These are phyloP conservation scores for Lichina pygmaea DNA, from an alignment of 495 filamentous ascomycete species.

Conservation along the genomic window DNA sequence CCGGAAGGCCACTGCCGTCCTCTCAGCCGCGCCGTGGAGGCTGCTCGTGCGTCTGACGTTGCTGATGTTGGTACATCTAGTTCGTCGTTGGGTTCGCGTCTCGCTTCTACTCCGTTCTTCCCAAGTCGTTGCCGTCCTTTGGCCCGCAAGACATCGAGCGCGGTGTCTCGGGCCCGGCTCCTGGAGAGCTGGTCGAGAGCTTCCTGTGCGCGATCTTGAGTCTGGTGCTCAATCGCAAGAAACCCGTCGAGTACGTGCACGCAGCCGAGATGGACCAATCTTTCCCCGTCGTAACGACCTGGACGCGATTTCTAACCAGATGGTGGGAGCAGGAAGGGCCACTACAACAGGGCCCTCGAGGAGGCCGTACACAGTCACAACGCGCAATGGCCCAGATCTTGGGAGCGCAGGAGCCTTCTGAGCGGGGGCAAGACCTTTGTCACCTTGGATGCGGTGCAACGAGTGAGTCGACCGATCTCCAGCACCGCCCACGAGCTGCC, in stretches of 20 bases:
- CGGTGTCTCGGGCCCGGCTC: constrained; percentile 48
- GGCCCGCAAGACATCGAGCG: constrained; percentile 87
- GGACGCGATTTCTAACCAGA: not conserved
- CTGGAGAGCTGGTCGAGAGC: constrained; percentile 62
- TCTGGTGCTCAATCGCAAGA: constrained; percentile 82
- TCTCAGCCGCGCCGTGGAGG: constrained; percentile 11
- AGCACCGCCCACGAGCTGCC: constrained; percentile 3
- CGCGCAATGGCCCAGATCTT: constrained; percentile 67
- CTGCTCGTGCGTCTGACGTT: constrained; percentile 10
- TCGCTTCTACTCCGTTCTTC: constrained; percentile 71
- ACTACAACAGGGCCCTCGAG: constrained; percentile 79
- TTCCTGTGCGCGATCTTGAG: constrained; percentile 73
- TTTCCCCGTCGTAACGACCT: not conserved
- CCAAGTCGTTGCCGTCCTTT: constrained; percentile 60
- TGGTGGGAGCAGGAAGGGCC: constrained; percentile 30
- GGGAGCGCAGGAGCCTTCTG: constrained; percentile 68
- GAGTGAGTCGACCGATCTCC: constrained; percentile 29
- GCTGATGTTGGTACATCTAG: constrained; percentile 21
- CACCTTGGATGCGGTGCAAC: constrained; percentile 48
- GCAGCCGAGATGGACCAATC: constrained; percentile 3
- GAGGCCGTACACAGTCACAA: constrained; percentile 72
- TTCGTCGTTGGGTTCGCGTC: constrained; percentile 95
- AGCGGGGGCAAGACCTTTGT: constrained; percentile 52
- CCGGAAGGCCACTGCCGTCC: constrained; percentile 10
- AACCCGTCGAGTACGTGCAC: constrained; percentile 75